Base-by-base conservation (phyloP, 2,329 filamentous ascomycete genomes). In the Neonectria punicea region DNA sequence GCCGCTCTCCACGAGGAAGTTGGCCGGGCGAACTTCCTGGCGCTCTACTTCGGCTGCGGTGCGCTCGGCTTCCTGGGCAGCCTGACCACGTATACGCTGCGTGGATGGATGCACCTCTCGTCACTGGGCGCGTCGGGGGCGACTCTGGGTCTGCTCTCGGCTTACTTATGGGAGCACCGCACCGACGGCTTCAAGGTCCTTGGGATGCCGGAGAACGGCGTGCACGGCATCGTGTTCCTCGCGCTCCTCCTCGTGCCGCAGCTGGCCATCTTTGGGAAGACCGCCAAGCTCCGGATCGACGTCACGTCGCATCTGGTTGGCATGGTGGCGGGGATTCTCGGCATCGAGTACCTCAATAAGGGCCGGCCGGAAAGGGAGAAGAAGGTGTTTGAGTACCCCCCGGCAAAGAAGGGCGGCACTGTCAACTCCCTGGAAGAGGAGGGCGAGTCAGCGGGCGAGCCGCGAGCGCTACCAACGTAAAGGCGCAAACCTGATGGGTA, bases 121-220 rank as follows among this genome's bases (percentile, higher is more conserved):
- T 86, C 87, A 2, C 81, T 92, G 10, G 92, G 92, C n/a, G 89
- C 89, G 1, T 92, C 89, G 7, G 90, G 88, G 11, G 87, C 87
- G 39, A 81, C 90, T 5, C 85, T 87, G 67, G 91, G 90, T 22
- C 73, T 93, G 22, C 75, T 86, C 8, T 85, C 84, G 2, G 88
- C 89, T 1, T 91, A 88, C 76, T 87, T 90, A 70, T 88, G 86
- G 83, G 77, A 86, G 67, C 84, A 89, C 73, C 79, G 82, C 58
- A 81, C 81, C 61, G 86, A 89, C 46, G 82, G 84, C 41, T 87
- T 90, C 78, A 85, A 83, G 74, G 75, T 90, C 58, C 78, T 90
- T 30, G 86, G 85, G 9, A 80, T 88, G 65, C 88, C 87, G 13
- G 82, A 85, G n/a, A 83, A 86, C 34, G 87, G 84, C 28, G 82